Base-by-base conservation (phyloP, 257 asterid species). In the Echium plantagineum region DNA sequence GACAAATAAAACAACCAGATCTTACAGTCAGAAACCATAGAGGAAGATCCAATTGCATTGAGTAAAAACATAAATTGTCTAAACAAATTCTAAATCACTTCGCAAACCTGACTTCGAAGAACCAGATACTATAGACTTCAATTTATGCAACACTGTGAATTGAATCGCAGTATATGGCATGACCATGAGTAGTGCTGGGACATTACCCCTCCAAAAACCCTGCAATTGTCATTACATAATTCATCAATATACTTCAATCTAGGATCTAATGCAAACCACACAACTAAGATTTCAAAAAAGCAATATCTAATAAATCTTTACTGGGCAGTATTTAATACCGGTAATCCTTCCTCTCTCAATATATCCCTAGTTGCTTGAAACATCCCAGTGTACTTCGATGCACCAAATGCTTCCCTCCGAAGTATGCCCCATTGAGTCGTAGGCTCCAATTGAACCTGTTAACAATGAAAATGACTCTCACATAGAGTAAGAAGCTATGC, bases 171-270 rank as follows among this genome's bases (percentile, higher is more conserved):
- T 87, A 67, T 90, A 90, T 18, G 96, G 96, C 98, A 87, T 85
- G 69, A 83, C 95, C 98, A 90, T 90, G 66, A 90, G 87, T 71
- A 90, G 74, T 62, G 96, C 98, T 6, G 96, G 98, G 30, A 90
- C 95, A 49, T 90, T 90, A 53, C 98, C 97, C 72, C 98, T 81
- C 98, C 98, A 90, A 73, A 87, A 90, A 6, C 96, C 96, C 98
- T 91, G 74, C 56, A 54, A 35, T 35, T 3, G 46, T 2, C 10
- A 7, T 35, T 7, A 35, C 46, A 35, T 35, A 35, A 35, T 7
- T 35, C 46, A 35, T 7, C 46, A 35, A 35, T 35, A 35, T 35
- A 35, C 46, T 35, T 35, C 46, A 9, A 0, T 35, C 0, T 8
- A 35, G 13, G 12, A 35, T 35, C 1, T 7, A 9, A 35, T 35